Percentiles rank a stretch among this genome's conserved stretches.
phyloP scores from a whole-genome alignment of 2,329 filamentous ascomycete genomes.

The Verticillium isaacii region DNA sequence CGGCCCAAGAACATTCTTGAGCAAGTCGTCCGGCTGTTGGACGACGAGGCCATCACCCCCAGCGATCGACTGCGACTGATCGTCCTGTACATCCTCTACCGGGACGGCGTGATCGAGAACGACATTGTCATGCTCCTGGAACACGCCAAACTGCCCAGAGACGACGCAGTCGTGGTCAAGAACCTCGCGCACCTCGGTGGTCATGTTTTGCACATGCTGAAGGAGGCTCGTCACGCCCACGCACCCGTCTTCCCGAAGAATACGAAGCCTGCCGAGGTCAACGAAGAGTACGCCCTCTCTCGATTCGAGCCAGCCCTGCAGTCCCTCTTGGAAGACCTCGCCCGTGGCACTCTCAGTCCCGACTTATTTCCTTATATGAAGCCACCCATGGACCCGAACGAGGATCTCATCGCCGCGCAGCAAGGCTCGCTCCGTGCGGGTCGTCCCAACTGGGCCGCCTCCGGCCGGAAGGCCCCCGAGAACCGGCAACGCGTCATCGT shows the following conservation, averaged over 20 bases:
- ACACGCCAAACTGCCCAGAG: constrained; percentile 72
- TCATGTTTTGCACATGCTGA: constrained; percentile 57
- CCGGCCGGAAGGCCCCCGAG: constrained; percentile 66
- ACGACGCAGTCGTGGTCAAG: constrained; percentile 66
- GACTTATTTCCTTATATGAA: constrained; percentile 68
- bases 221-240: constrained; percentile 65
- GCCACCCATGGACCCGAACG: constrained; percentile 59
- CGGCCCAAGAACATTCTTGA: constrained; percentile 88
- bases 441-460: constrained; percentile 92
- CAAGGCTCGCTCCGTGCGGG: constrained; percentile 81
- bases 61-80: constrained; percentile 80
- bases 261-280: constrained; percentile 43
- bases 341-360: constrained; percentile 63
- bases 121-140: constrained; percentile 81
- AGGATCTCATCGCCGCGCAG: constrained; percentile 49
- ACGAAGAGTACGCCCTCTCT: constrained; percentile 80
- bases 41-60: constrained; percentile 69
- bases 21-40: constrained; percentile 79
- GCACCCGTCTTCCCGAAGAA: constrained; percentile 71
- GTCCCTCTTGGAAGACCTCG: constrained; percentile 72
- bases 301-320: constrained; percentile 81
- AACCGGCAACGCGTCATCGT: constrained; percentile 88
- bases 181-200: constrained; percentile 83
- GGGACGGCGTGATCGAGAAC: constrained; percentile 76
- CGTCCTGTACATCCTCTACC: constrained; percentile 79